phyloP scores from a whole-genome alignment of 495 filamentous ascomycete genomes.

The Podospora fimiseda region DNA sequence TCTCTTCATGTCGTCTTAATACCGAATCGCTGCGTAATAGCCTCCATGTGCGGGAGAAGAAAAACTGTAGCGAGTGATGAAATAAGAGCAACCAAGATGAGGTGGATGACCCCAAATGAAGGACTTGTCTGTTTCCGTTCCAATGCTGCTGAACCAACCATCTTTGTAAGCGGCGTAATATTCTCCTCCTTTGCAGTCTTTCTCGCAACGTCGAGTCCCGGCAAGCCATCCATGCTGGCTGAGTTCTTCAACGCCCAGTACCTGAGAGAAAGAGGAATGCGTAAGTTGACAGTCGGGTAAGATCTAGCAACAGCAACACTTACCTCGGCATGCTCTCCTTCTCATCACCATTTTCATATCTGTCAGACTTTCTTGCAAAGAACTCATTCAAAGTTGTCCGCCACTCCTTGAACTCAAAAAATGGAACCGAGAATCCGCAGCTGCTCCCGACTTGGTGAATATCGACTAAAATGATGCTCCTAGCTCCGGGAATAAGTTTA shows the following conservation, averaged over 20 bases:
- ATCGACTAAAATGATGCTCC: slow-evolving; percentile 59
- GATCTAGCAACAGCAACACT: no score
- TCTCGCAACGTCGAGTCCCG: slow-evolving; percentile 40
- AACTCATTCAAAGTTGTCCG: slow-evolving; percentile 42
- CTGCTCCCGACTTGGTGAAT: slow-evolving; percentile 56
- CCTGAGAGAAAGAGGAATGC: no score
- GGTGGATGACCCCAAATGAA: not conserved
- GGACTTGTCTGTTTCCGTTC: not conserved
- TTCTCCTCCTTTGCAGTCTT: slow-evolving; percentile 34
- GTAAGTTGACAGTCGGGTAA: no score
- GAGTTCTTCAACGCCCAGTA: slow-evolving; percentile 55
- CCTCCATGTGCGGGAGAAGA: no score
- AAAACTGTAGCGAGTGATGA: not conserved
- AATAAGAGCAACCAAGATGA: not conserved
- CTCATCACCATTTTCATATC: slow-evolving; percentile 34
- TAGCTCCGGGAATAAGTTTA: slow-evolving; percentile 39
- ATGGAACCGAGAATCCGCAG: slow-evolving; percentile 50
- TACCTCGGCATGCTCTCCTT: slow-evolving; percentile 48
- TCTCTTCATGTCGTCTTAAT: no score
- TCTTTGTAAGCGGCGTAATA: slow-evolving; percentile 47
- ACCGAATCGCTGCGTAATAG: no score
- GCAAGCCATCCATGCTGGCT: slow-evolving; percentile 48
- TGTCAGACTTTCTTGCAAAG: slow-evolving; percentile 39
- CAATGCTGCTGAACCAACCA: slow-evolving; percentile 33
- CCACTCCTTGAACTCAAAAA: slow-evolving; percentile 45